A percentile compares a stretch with the other conserved stretches of the same genome.
These are phyloP conservation scores for Thozetella sp. DNA, from an alignment of 495 filamentous ascomycete genomes.

Conservation along the genomic window DNA sequence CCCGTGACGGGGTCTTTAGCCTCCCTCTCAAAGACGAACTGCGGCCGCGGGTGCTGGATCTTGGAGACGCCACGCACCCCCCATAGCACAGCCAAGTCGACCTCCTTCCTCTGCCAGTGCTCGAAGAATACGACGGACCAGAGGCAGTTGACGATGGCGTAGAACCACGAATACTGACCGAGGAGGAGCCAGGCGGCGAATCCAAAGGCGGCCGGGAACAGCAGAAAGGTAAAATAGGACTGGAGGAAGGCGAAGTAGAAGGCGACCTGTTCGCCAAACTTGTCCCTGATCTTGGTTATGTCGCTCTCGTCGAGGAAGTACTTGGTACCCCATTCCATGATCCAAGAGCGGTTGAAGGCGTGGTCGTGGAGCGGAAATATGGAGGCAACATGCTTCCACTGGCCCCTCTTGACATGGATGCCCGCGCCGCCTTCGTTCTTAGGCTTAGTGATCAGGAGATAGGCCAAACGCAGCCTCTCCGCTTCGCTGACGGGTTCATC, in stretches of 20 bases:
- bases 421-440: conserved; percentile 84
- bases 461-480: conserved; percentile 82
- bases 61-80: conserved; percentile 84
- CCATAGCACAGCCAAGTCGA: conserved; percentile 90
- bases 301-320: conserved; percentile 79
- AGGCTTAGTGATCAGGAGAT: conserved; percentile 84
- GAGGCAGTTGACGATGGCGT: conserved; percentile 77
- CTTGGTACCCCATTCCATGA: conserved; percentile 83
- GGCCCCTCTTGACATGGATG: conserved; percentile 78
- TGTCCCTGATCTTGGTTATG: conserved; percentile 80
- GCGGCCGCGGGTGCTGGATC: conserved; percentile 73
- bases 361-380: conserved; percentile 91
- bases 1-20: conserved; percentile 81
- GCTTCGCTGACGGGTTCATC: conserved; percentile 79
- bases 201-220: conserved; percentile 85
- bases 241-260: conserved; percentile 98
- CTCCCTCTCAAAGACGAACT: conserved; percentile 79
- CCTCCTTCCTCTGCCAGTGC: conserved; percentile 95
- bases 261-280: conserved; percentile 90
- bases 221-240: conserved; percentile 84
- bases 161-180: conserved; percentile 81
- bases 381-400: conserved; percentile 83
- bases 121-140: conserved; percentile 94
- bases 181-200: conserved; percentile 80
- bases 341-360: conserved; percentile 85